These are phyloP conservation scores for Arthroderma sp. DNA, from an alignment of 2,329 filamentous ascomycete genomes.

Conservation along the genomic window DNA sequence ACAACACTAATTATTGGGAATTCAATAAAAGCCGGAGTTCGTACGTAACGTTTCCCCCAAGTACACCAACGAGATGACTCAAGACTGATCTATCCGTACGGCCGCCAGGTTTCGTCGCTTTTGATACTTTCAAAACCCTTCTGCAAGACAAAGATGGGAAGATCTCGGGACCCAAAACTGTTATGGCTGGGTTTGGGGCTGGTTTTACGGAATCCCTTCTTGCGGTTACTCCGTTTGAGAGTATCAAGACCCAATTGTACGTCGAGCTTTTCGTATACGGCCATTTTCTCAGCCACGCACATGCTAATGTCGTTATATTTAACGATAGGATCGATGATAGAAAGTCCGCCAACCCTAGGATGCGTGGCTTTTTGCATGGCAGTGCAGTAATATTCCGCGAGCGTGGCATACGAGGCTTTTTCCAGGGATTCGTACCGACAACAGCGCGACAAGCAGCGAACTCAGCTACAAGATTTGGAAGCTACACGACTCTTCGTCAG, in stretches of 20 bases:
- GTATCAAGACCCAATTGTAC: constrained; percentile 89
- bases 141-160: constrained; percentile 75
- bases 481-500: constrained; percentile 83
- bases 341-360: constrained; percentile 69
- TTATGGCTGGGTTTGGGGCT: constrained; percentile 85
- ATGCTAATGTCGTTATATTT: background rate
- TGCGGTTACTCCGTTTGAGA: constrained; percentile 92
- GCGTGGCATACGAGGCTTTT: constrained; percentile 80
- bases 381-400: constrained; percentile 77
- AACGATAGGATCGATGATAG: constrained; percentile 74
- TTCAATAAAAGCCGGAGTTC: constrained; percentile 87
- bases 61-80: background rate
- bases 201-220: constrained; percentile 87
- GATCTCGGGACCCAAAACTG: constrained; percentile 78
- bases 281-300: background rate
- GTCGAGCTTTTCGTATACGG: constrained; percentile 12
- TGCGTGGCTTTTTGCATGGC: constrained; percentile 86
- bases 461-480: constrained; percentile 78
- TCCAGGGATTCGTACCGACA: constrained; percentile 91
- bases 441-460: constrained; percentile 92
- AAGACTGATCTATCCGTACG: background rate
- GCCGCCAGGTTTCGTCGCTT: constrained; percentile 68
- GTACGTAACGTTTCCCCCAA: constrained; percentile 38
- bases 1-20: constrained; percentile 95
- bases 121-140: constrained; percentile 81